phyloP scores from a whole-genome alignment of 805 yeast species.

The Starmerella roubikii region DNA sequence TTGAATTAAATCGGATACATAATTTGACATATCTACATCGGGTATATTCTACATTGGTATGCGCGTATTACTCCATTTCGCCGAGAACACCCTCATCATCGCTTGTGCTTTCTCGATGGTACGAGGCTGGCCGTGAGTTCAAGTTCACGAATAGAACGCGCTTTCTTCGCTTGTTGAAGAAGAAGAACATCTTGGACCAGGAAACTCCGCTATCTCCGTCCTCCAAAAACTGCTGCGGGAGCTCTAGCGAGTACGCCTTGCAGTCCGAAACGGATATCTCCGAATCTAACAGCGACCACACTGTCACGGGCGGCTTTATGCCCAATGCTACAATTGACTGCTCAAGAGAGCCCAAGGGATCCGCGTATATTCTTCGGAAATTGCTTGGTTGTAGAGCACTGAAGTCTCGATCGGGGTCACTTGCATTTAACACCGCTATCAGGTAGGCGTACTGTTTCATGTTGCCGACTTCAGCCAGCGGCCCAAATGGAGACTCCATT shows the following conservation, averaged over 20 bases:
- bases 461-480: conserved; percentile 70
- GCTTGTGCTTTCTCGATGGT: conserved; percentile 23
- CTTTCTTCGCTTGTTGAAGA: conserved; percentile 80
- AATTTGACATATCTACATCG: background rate
- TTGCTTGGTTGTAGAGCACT: conserved; percentile 69
- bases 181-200: conserved; percentile 81
- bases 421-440: conserved; percentile 78
- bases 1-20: background rate
- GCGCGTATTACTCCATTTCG: conserved; percentile 23
- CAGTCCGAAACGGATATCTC: conserved; percentile 62
- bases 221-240: conserved; percentile 39
- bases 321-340: conserved; percentile 54
- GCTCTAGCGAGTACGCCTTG: conserved; percentile 29
- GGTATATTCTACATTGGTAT: background rate
- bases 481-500: conserved; percentile 64
- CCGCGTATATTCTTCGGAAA: conserved; percentile 37
- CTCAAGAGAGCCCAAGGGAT: conserved; percentile 36
- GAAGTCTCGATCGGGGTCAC: conserved; percentile 94
- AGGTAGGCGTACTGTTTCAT: conserved; percentile 82
- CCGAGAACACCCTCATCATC: conserved; percentile 27
- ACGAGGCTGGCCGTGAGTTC: conserved; percentile 27
- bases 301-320: conserved; percentile 40
- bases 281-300: conserved; percentile 78
- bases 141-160: conserved; percentile 79
- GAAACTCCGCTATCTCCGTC: conserved; percentile 50